Percentiles rank a stretch among this genome's conserved stretches.
phyloP scores from a whole-genome alignment of 306 rosid genomes.

The Castanopsis chinensis region DNA sequence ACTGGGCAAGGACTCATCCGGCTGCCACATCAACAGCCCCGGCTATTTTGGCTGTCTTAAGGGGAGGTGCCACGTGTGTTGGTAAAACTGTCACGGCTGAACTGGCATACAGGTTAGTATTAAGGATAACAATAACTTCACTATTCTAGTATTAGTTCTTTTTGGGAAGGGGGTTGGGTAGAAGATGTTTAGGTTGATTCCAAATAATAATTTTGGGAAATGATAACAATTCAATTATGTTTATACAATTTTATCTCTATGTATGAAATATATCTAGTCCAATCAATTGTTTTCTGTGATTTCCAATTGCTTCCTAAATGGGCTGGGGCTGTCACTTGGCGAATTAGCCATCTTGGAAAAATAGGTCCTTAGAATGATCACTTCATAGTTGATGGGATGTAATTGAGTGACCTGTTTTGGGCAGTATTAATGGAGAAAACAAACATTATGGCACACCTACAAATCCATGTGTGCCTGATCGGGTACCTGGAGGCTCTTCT shows the following conservation, averaged over 20 bases:
- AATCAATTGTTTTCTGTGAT: not conserved
- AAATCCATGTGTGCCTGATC: slow-evolving; percentile 45
- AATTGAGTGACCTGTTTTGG: slow-evolving; percentile 3
- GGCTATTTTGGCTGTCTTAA: slow-evolving; percentile 50
- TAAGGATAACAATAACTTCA: not conserved
- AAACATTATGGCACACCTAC: slow-evolving; percentile 53
- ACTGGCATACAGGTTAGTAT: slow-evolving; percentile 82
- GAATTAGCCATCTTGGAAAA: slow-evolving; percentile 3
- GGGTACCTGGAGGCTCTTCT: slow-evolving; percentile 65
- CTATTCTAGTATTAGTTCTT: not conserved
- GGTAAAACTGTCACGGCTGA: slow-evolving; percentile 96
- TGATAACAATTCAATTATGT: not conserved
- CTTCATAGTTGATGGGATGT: not conserved
- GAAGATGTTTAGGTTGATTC: not conserved
- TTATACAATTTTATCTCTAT: not conserved
- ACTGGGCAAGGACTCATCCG: slow-evolving; percentile 87
- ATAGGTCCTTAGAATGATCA: slow-evolving; percentile 2
- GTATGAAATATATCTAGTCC: not conserved
- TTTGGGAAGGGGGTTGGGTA: not conserved
- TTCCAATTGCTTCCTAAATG: not conserved
- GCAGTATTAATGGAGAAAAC: slow-evolving; percentile 55
- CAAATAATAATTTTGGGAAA: not conserved
- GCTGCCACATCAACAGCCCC: slow-evolving; percentile 77
- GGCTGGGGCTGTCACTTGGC: not conserved
- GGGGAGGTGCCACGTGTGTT: slow-evolving; percentile 75